Conservation (phyloP, 192 early-diverging fungal genomes). For the Powellomyces hirtus region DNA sequence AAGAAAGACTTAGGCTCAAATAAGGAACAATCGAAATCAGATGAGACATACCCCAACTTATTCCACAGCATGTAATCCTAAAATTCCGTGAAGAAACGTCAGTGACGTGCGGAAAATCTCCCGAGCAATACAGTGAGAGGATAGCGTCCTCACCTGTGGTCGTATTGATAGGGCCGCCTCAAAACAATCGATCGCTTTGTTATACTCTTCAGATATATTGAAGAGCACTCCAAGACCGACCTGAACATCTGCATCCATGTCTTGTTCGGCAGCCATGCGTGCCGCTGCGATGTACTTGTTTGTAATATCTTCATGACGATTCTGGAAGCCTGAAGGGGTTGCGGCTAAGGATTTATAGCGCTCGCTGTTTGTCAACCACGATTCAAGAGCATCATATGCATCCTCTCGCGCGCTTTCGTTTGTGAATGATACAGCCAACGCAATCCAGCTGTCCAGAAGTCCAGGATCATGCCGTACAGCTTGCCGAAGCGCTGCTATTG, state of each 20-base stretch:
- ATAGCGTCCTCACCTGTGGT: no score
- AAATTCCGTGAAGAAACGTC: no score
- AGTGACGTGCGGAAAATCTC: background rate
- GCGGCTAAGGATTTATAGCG: conserved; percentile 61
- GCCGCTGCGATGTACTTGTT: conserved; percentile 79
- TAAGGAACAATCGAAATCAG: background rate
- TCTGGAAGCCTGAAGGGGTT: conserved; percentile 13
- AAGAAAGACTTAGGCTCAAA: no score
- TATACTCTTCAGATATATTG: conserved; percentile 88
- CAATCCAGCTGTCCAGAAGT: conserved; percentile 76
- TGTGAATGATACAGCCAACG: conserved; percentile 88
- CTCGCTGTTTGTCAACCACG: conserved; percentile 77
- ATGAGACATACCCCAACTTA: conserved; percentile 68
- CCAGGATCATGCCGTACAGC: conserved; percentile 73
- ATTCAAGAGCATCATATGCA: conserved; percentile 84
- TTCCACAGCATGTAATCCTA: conserved; percentile 97
- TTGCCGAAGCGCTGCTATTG: conserved; percentile 85
- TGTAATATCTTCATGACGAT: conserved; percentile 69
- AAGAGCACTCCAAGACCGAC: conserved; percentile 92
- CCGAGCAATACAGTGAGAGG: background rate
- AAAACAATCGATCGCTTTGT: conserved; percentile 98
- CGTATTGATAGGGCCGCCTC: conserved; percentile 79
- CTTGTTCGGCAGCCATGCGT: conserved; percentile 51
- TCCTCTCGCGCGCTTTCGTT: conserved; percentile 86
- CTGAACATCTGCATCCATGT: conserved; percentile 90